Conservation (phyloP, 2,329 filamentous ascomycete genomes). For the Penicillium sp. region DNA sequence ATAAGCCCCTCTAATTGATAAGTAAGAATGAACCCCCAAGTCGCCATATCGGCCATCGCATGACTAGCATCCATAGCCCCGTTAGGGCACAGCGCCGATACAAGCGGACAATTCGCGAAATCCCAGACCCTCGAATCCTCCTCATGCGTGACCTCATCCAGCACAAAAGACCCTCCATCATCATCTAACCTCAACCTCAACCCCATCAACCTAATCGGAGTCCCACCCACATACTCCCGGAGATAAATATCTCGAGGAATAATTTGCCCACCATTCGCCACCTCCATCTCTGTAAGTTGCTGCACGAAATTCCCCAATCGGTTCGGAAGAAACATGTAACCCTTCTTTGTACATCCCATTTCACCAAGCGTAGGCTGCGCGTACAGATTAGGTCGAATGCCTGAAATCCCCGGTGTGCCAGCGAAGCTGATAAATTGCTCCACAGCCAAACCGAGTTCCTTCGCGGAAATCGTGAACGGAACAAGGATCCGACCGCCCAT, state of each 20-base stretch:
- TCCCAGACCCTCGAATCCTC: conserved; percentile 12
- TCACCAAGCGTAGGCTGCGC: not conserved
- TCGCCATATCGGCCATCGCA: conserved; percentile 9
- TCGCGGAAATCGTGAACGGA: not conserved
- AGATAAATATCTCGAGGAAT: not conserved
- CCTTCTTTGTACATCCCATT: not conserved
- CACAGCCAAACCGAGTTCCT: not conserved
- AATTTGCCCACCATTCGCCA: not conserved
- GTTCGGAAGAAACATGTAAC: not conserved
- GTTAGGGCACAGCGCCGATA: conserved; percentile 6
- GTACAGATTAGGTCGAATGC: not conserved
- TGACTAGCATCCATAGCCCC: conserved; percentile 12
- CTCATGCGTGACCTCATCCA: conserved; percentile 12
- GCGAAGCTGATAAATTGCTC: not conserved
- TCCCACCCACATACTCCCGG: not conserved
- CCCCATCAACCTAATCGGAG: not conserved
- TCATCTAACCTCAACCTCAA: not conserved
- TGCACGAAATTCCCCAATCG: not conserved
- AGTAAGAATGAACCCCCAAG: conserved; percentile 20
- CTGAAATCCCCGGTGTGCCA: not conserved
- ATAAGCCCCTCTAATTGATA: conserved; percentile 1
- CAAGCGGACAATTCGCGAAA: conserved; percentile 7
- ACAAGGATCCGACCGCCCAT: not conserved
- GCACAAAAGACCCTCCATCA: not conserved
- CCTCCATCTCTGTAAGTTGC: not conserved